Percentiles rank a stretch among this genome's conserved stretches.
phyloP scores from a whole-genome alignment of 495 filamentous ascomycete species.

The Opeltia flavorubescens region DNA sequence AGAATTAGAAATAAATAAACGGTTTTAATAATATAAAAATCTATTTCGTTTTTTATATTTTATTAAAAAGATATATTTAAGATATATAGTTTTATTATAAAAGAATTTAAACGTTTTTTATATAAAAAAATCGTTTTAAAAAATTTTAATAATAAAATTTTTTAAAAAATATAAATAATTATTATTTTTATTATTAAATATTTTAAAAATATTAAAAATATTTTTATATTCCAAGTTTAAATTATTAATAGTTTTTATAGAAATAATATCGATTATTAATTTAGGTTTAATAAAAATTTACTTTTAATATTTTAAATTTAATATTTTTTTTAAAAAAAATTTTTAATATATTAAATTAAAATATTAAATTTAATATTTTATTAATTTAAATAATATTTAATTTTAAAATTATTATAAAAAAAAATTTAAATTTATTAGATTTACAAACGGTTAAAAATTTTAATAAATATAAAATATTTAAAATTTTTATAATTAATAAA shows the following conservation, averaged over 20 bases:
- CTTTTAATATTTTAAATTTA: neutral
- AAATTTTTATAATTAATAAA: constrained; percentile 16
- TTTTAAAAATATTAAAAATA: too few relatives aligned
- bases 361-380: constrained; percentile 4
- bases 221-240: too few relatives aligned
- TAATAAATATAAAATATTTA: constrained; percentile 15
- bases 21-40: too few relatives aligned
- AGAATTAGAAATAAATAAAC: too few relatives aligned
- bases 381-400: constrained; percentile 13
- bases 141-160: too few relatives aligned
- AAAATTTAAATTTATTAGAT: constrained; percentile 15
- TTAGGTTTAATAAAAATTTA: neutral
- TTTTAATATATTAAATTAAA: neutral
- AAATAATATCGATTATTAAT: neutral
- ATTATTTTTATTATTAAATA: too few relatives aligned
- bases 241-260: neutral
- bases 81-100: too few relatives aligned
- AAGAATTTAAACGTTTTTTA: too few relatives aligned
- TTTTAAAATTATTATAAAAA: constrained; percentile 18
- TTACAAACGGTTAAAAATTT: constrained; percentile 16
- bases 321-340: neutral
- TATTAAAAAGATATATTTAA: too few relatives aligned
- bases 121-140: too few relatives aligned
- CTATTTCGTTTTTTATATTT: too few relatives aligned
- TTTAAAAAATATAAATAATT: too few relatives aligned